A percentile compares a stretch with the other conserved stretches of the same genome.
Conservation (phyloP, 257 asterid genomes). For the Solanum tarapatanum region DNA sequence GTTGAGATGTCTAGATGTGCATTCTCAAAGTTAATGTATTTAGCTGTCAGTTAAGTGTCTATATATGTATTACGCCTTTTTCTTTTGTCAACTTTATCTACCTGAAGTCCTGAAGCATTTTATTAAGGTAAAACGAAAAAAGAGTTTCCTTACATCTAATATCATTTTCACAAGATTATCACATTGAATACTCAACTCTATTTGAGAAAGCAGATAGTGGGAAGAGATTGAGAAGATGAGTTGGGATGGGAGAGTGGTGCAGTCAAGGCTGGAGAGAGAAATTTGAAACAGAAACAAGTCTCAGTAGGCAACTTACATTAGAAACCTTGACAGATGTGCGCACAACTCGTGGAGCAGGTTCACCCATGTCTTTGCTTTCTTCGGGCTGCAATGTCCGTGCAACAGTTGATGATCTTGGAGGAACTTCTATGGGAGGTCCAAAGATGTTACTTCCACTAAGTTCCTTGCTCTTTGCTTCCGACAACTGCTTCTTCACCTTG, state of each 20-base stretch:
- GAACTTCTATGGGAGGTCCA: constrained; percentile 77
- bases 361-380: constrained; percentile 50
- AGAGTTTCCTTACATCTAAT: background rate
- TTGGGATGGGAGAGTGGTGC: background rate
- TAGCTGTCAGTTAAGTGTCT: background rate
- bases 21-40: background rate
- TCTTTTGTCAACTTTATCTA: background rate
- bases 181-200: background rate
- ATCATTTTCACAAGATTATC: background rate
- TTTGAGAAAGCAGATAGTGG: background rate
- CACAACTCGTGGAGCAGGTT: constrained; percentile 61
- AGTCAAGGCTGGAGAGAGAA: background rate
- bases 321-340: constrained; percentile 92
- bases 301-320: constrained; percentile 45
- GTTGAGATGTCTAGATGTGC: background rate
- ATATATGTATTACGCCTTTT: background rate
- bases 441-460: constrained; percentile 84
- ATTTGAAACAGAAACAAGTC: background rate
- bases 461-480: constrained; percentile 75
- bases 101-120: background rate
- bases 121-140: background rate
- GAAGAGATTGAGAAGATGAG: background rate
- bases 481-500: constrained; percentile 48
- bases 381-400: constrained; percentile 34
- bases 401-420: constrained; percentile 43